Evolutionary conservation across 2,329 filamentous ascomycete species (phyloP).

Genomic region (Ascochyta fabae): DNA sequence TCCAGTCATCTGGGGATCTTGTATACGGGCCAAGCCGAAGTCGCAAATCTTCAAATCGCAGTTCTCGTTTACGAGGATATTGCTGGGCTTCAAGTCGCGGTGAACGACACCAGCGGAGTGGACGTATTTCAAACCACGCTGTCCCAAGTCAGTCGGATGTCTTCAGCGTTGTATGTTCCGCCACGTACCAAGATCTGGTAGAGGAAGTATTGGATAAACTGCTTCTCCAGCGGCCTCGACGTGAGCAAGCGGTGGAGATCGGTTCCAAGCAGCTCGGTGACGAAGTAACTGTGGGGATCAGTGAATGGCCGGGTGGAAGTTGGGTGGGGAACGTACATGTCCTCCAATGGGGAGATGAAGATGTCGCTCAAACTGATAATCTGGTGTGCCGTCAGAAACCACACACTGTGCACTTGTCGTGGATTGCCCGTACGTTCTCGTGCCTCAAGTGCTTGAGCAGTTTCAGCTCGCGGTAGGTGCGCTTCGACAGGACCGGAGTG

Average conservation of each 20-base stretch:
- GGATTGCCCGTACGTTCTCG: constrained; percentile 75
- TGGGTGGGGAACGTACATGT: constrained; percentile 72
- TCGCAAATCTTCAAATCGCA: constrained; percentile 99
- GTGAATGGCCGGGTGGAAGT: constrained; percentile 6
- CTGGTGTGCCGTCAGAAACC: constrained; percentile 51
- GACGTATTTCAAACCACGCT: constrained; percentile 98
- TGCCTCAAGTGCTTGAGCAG: constrained; percentile 95
- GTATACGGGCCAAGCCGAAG: constrained; percentile 95
- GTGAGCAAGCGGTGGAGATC: constrained; percentile 95
- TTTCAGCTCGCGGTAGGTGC: constrained; percentile 97
- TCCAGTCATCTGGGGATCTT: constrained; percentile 99
- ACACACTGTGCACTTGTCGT: not conserved
- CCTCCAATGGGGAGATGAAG: constrained; percentile 98
- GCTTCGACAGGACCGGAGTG: constrained; percentile 96
- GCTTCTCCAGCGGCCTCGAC: constrained; percentile 94
- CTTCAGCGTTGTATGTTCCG: constrained; percentile 63
- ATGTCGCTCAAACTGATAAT: constrained; percentile 99
- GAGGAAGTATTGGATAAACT: constrained; percentile 99
- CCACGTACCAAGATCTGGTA: constrained; percentile 92
- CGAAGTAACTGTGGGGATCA: constrained; percentile 76
- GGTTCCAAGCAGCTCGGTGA: constrained; percentile 95
- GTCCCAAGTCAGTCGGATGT: constrained; percentile 29
- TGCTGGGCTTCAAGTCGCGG: constrained; percentile 96
- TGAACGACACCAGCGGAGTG: constrained; percentile 98
- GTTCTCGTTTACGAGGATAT: constrained; percentile 99